Base-by-base conservation (phyloP, 2,329 filamentous ascomycete species). In the Penicillium oxalicum region DNA sequence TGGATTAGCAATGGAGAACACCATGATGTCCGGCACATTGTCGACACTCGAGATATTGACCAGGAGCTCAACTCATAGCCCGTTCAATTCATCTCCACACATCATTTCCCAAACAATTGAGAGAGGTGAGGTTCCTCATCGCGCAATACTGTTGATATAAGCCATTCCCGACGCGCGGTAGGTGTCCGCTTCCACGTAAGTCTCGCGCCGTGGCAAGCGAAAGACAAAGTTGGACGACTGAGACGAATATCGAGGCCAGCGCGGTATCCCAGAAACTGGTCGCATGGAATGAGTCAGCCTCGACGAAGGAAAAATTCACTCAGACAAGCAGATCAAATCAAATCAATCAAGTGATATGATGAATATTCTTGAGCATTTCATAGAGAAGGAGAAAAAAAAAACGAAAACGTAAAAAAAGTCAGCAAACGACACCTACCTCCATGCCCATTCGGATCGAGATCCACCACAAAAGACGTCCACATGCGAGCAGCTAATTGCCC, bases 391-490 rank as follows among this genome's bases (percentile, higher is more conserved):
- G 3, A 25, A n/a, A 29, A 9, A 13, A n/a, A 24, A 40, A 9
- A n/a, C n/a, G n/a, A n/a, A n/a, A n/a, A n/a, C n/a, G n/a, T n/a
- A n/a, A n/a, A 8, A 29, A n/a, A 9, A 9, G 12, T 5, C 24
- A n/a, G 24, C 24, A 40, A 12, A 33, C 4, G 3, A 33, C 4
- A 9, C 26, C 33, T 48, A 66, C 63, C 54, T 26, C 52, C 52
- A 52, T 65, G 60, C 5, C 56, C 53, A 52, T 66, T 65, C 1
- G 63, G 63, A 50, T 63, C 48, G 33, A 66, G 39, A 44, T 62
- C 55, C 24, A 53, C 44, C 32, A 58, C 62, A 42, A 66, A 65
- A 3, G 63, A 62, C 8, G 61, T 61, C 63, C 63, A 65, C 61
- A 66, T 66, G 4, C 55, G 52, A n/a, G 62, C 63, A 0, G 59